These are phyloP conservation scores for Gloeopeniophorella convolvens DNA, from an alignment of 768 basidiomycete genomes.

Conservation along the genomic window DNA sequence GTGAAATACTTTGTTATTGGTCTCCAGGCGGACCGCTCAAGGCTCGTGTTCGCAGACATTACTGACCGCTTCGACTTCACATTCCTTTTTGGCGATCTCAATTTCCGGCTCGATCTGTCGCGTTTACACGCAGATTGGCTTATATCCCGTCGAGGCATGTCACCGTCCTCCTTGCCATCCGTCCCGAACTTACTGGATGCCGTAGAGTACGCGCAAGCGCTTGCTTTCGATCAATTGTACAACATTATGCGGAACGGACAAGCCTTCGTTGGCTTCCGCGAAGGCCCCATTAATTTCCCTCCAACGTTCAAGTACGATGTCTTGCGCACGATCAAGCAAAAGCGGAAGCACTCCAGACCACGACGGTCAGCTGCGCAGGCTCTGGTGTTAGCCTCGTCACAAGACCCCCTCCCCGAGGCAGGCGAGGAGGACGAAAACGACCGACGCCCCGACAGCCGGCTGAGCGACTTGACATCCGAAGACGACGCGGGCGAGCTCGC, in stretches of 20 bases:
- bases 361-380: constrained; percentile 23
- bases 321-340: constrained; percentile 46
- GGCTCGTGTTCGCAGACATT: constrained; percentile 46
- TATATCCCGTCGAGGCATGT: constrained; percentile 69
- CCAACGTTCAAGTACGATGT: constrained; percentile 96
- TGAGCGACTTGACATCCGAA: constrained; percentile 24
- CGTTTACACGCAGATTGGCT: constrained; percentile 94
- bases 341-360: constrained; percentile 36
- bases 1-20: constrained; percentile 30
- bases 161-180: background rate
- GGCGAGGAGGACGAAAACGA: constrained; percentile 30
- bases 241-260: constrained; percentile 64
- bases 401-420: background rate
- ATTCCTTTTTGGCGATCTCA: constrained; percentile 87
- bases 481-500: constrained; percentile 41
- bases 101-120: constrained; percentile 85
- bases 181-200: background rate
- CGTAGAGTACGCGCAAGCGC: constrained; percentile 75
- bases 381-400: background rate
- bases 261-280: constrained; percentile 72
- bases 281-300: constrained; percentile 77
- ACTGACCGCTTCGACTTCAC: constrained; percentile 87
- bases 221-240: constrained; percentile 85
- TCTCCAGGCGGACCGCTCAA: background rate
- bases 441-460: constrained; percentile 25